A percentile compares a stretch with the other conserved stretches of the same genome.
phyloP scores from a whole-genome alignment of 768 basidiomycete genomes.

The Xerocomus spinulosus region DNA sequence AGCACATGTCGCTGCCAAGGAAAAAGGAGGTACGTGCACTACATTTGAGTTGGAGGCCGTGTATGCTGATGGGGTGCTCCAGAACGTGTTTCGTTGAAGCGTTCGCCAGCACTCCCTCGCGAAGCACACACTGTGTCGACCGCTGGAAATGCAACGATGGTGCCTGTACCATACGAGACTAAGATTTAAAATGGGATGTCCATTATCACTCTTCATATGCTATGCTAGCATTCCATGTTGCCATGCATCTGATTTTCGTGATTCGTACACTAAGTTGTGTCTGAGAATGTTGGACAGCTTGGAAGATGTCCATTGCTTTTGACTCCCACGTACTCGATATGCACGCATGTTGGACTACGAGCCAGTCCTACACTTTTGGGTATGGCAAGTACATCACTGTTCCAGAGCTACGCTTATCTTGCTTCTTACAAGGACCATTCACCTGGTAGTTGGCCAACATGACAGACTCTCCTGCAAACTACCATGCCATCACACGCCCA shows the following conservation, averaged over 20 bases:
- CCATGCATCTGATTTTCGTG: too few relatives aligned
- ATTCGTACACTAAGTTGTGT: too few relatives aligned
- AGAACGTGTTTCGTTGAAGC: slow-evolving; percentile 84
- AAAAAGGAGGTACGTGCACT: slow-evolving; percentile 68
- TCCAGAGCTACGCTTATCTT: too few relatives aligned
- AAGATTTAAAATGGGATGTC: slow-evolving; percentile 65
- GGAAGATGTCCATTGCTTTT: too few relatives aligned
- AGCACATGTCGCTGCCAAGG: slow-evolving; percentile 80
- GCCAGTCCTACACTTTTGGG: too few relatives aligned
- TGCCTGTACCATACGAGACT: slow-evolving; percentile 92
- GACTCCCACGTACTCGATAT: too few relatives aligned
- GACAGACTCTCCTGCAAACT: neutral
- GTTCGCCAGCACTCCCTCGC: slow-evolving; percentile 79
- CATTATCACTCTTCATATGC: slow-evolving; percentile 12
- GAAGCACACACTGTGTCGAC: slow-evolving; percentile 71
- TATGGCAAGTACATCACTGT: too few relatives aligned
- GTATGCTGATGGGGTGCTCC: neutral
- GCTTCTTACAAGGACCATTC: too few relatives aligned
- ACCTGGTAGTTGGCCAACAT: neutral
- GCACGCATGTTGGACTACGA: too few relatives aligned
- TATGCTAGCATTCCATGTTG: slow-evolving; percentile 21
- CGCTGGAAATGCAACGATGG: slow-evolving; percentile 78
- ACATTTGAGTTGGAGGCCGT: neutral
- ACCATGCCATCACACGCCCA: neutral
- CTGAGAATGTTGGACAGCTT: too few relatives aligned